phyloP scores from a whole-genome alignment of 2,329 filamentous ascomycete species.

The Dendryphion nanum region DNA sequence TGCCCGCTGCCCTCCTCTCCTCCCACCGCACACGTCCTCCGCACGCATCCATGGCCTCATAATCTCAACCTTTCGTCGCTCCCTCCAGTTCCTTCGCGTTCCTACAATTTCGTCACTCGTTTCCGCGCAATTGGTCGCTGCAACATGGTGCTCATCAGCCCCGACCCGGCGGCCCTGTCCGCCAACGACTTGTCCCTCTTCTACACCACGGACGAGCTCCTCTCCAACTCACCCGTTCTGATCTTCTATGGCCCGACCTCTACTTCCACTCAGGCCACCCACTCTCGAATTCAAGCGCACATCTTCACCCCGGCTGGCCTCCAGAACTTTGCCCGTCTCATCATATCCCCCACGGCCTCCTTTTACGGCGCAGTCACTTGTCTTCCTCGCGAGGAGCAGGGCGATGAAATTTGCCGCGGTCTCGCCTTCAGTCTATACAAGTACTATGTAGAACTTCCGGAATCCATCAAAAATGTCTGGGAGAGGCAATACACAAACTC shows the following conservation, averaged over 20 bases:
- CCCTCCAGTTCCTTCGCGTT: background rate
- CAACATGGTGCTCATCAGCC: constrained; percentile 79
- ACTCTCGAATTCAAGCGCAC: constrained; percentile 91
- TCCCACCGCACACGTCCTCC: background rate
- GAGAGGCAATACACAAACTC: constrained; percentile 53
- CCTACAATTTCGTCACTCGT: constrained; percentile 25
- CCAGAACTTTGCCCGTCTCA: constrained; percentile 85
- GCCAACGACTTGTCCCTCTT: constrained; percentile 83
- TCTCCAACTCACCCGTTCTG: constrained; percentile 77
- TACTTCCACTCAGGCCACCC: constrained; percentile 82
- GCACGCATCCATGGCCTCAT: background rate
- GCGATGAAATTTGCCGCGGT: constrained; percentile 87
- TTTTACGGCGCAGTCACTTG: constrained; percentile 88
- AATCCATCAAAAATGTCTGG: constrained; percentile 70
- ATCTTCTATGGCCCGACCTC: constrained; percentile 92
- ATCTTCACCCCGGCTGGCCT: constrained; percentile 87
- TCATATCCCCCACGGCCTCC: constrained; percentile 87
- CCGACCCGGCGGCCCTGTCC: constrained; percentile 72
- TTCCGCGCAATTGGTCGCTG: constrained; percentile 16
- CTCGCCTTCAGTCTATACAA: constrained; percentile 91
- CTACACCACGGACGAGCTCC: constrained; percentile 80
- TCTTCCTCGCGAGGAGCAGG: constrained; percentile 89
- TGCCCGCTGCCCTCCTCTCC: background rate
- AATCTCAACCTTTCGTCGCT: constrained; percentile 5
- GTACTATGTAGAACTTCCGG: constrained; percentile 86